A percentile compares a stretch with the other conserved stretches of the same genome.
Conservation (phyloP, 148 eudicot species). For the Rhododendron molle region DNA sequence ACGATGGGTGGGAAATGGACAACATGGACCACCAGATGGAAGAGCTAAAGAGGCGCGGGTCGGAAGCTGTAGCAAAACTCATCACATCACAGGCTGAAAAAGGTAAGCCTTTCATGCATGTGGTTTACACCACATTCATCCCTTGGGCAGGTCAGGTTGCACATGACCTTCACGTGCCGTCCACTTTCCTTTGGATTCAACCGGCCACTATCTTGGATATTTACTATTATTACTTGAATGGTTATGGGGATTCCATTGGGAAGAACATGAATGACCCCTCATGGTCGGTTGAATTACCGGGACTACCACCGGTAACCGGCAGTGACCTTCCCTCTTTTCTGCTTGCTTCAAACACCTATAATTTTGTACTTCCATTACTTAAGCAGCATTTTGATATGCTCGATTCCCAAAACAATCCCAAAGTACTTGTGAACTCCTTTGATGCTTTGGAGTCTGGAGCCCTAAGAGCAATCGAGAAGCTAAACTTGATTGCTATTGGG, state of each 20-base stretch:
- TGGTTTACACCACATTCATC: slow-evolving; percentile 32
- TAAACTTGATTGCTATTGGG: slow-evolving; percentile 32
- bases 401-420: slow-evolving; percentile 23
- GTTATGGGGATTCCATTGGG: neutral
- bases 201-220: slow-evolving; percentile 32
- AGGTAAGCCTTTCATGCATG: slow-evolving; percentile 22
- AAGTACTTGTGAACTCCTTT: slow-evolving; percentile 37
- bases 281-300: slow-evolving; percentile 20
- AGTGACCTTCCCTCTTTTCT: slow-evolving; percentile 31
- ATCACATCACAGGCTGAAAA: slow-evolving; percentile 3
- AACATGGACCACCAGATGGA: slow-evolving; percentile 5
- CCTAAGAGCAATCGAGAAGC: slow-evolving; percentile 12
- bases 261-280: neutral
- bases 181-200: slow-evolving; percentile 32
- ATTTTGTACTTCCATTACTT: slow-evolving; percentile 4
- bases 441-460: slow-evolving; percentile 30
- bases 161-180: slow-evolving; percentile 28
- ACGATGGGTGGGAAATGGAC: slow-evolving; percentile 20
- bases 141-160: slow-evolving; percentile 50
- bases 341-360: slow-evolving; percentile 13
- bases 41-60: slow-evolving; percentile 9
- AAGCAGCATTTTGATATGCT: slow-evolving; percentile 31
- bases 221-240: slow-evolving; percentile 28
- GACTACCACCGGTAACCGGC: slow-evolving; percentile 25
- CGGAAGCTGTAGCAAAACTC: slow-evolving; percentile 16